Evolutionary conservation across 345 rosid species (phyloP), one percentile per base, ranked within the genome.

Genomic region (Boechera stricta): DNA sequence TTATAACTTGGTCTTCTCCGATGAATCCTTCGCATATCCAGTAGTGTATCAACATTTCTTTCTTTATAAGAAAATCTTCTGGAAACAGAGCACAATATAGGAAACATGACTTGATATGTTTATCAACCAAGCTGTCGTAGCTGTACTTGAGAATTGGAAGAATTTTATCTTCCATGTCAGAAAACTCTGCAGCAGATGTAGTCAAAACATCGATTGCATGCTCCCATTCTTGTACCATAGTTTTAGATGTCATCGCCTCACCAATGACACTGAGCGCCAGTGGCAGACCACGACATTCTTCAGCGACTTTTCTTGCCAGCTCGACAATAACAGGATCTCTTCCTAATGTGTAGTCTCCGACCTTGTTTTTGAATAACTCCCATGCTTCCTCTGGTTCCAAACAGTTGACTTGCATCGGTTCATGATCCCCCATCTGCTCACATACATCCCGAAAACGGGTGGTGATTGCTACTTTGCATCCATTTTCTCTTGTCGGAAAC

Each of bases 61-160:
- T n/a, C n/a, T n/a, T n/a, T n/a, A n/a, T n/a, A n/a, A n/a, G n/a
- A n/a, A n/a, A n/a, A n/a, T n/a, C 16, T 44, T 44, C 48, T 0
- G 61, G 61, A 31, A 56, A 56, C 11, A 56, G 38, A 56, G 61
- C 61, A 56, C 61, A 56, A 56, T 56, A 56, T 2, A 31, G 10
- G 10, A 56, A 56, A 31, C 61, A 31, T 1, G 38, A 29, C 38
- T 29, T 56, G 38, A 31, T 31, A 31, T 6, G 0, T 31, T 31
- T 21, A 31, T 56, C 38, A 0, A 0, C 2, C 38, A 56, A 56
- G 61, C 38, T 31, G 6, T 56, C 61, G 10, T 31, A 56, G 21
- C 61, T 56, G 74, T 48, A 73, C 42, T 79, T 82, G 0, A 85
- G 47, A 9, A 73, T 48, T 9, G 54, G 57, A 5, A 75, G 79